phyloP scores from a whole-genome alignment of 352 stramenopile species.

The Phytopythium litorale region DNA sequence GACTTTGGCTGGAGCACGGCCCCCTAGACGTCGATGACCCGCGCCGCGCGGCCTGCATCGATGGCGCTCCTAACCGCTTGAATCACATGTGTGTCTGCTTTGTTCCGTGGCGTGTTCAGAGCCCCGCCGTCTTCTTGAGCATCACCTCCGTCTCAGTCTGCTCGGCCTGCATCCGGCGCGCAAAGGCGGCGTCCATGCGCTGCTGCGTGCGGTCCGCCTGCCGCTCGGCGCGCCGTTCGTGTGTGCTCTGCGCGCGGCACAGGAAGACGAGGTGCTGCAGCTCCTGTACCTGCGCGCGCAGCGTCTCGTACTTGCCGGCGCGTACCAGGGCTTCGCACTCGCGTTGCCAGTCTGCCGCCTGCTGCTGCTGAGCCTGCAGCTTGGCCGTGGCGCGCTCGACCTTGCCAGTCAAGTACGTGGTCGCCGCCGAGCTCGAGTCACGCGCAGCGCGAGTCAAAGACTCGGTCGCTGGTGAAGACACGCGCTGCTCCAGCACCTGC shows the following conservation, averaged over 20 bases:
- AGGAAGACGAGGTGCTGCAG: conserved; percentile 69
- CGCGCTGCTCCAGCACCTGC: conserved; percentile 31
- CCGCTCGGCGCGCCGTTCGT: conserved; percentile 37
- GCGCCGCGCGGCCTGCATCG: not conserved
- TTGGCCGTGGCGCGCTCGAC: conserved; percentile 41
- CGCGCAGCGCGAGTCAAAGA: too few species aligned
- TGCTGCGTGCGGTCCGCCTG: conserved; percentile 26
- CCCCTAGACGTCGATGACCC: not conserved
- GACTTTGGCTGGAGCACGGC: conserved; percentile 54
- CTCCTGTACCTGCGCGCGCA: conserved; percentile 55
- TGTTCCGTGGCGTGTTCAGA: conserved; percentile 5
- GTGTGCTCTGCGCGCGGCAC: conserved; percentile 48
- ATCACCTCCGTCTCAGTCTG: conserved; percentile 65
- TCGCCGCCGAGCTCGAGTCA: conserved; percentile 14
- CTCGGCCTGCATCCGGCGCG: conserved; percentile 39
- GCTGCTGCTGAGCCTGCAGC: conserved; percentile 27
- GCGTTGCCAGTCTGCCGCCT: conserved; percentile 19
- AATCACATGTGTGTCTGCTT: conserved; percentile 9
- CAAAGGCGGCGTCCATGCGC: conserved; percentile 27
- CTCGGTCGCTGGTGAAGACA: not conserved
- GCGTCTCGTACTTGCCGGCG: conserved; percentile 37
- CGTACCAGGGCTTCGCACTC: conserved; percentile 41
- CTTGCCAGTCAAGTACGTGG: conserved; percentile 46
- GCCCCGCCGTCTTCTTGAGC: conserved; percentile 31
- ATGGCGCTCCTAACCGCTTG: not conserved